These are phyloP conservation scores for Monosporascus sp. DNA, from an alignment of 2,329 filamentous ascomycete genomes.

Conservation along the genomic window DNA sequence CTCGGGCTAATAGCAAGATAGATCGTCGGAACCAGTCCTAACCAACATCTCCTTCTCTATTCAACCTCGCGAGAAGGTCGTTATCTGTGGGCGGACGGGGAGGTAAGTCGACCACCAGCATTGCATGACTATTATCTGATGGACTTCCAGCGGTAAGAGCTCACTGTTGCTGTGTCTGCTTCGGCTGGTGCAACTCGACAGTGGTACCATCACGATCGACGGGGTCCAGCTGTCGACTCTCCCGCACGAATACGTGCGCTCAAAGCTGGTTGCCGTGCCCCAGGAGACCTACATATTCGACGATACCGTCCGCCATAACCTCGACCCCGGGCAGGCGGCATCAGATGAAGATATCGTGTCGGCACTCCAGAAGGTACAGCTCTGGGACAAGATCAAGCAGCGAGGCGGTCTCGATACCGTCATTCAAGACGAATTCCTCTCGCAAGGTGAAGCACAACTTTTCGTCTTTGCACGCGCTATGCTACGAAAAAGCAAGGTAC, in stretches of 20 bases:
- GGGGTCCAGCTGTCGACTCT: not conserved
- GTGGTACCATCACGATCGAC: constrained; percentile 2
- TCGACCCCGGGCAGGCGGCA: not conserved
- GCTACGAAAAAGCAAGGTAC: too few relatives aligned
- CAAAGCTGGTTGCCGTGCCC: not conserved
- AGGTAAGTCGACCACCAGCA: constrained; percentile 8
- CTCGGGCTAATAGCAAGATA: not conserved
- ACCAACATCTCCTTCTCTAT: constrained; percentile 7
- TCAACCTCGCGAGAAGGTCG: constrained; percentile 25
- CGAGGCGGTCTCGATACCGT: too few relatives aligned
- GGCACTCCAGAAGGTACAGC: not conserved
- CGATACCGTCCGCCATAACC: constrained; percentile 1
- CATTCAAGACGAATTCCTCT: too few relatives aligned
- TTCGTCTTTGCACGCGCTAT: too few relatives aligned
- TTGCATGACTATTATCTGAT: not conserved
- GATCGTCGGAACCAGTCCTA: not conserved
- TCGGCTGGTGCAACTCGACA: not conserved
- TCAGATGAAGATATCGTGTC: not conserved
- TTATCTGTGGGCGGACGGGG: constrained; percentile 29
- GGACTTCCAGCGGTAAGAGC: not conserved
- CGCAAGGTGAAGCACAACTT: too few relatives aligned
- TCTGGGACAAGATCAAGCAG: constrained; percentile 1
- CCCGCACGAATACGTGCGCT: constrained; percentile 1
- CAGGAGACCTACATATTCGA: constrained; percentile 1
- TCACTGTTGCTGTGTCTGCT: not conserved